These are phyloP conservation scores for Cladosporium phlei DNA, from an alignment of 2,329 filamentous ascomycete genomes.

Conservation along the genomic window DNA sequence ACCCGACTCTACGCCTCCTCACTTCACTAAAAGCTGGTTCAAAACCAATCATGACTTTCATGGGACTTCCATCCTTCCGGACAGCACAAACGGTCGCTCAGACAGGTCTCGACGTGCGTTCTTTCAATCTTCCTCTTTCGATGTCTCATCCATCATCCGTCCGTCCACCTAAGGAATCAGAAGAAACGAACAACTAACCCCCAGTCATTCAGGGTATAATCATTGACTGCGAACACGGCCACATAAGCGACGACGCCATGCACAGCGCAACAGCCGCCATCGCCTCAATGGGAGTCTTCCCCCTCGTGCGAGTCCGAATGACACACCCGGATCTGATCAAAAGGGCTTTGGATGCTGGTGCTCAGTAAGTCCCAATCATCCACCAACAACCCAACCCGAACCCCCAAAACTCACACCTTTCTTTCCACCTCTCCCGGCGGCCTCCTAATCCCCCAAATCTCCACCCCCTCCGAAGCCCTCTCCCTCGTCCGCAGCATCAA, in stretches of 20 bases:
- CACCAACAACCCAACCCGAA: no score
- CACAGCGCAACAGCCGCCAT: constrained; percentile 49
- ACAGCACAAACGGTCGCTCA: constrained; percentile 55
- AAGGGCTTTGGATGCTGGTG: constrained; percentile 52
- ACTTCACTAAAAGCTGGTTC: constrained; percentile 40
- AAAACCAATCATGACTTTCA: constrained; percentile 30
- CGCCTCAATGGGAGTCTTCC: constrained; percentile 36
- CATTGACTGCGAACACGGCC: constrained; percentile 53
- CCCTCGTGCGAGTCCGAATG: constrained; percentile 44
- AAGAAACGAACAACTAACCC: background rate
- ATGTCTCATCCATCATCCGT: no score
- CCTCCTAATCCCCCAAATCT: constrained; percentile 49
- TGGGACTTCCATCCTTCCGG: constrained; percentile 45
- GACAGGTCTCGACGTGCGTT: constrained; percentile 53
- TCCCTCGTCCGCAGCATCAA: constrained; percentile 47
- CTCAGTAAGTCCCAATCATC: constrained; percentile 45
- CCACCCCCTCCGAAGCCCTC: constrained; percentile 47
- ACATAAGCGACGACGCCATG: constrained; percentile 51
- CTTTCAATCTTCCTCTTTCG: no score
- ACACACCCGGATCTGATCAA: constrained; percentile 56
- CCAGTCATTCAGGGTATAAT: constrained; percentile 46
- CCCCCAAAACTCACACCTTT: background rate
- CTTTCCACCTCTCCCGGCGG: background rate
- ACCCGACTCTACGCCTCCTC: constrained; percentile 39
- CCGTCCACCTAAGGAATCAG: no score